These are phyloP conservation scores for Trematosphaeria pertusa DNA, from an alignment of 2,329 filamentous ascomycete genomes.

Conservation along the genomic window DNA sequence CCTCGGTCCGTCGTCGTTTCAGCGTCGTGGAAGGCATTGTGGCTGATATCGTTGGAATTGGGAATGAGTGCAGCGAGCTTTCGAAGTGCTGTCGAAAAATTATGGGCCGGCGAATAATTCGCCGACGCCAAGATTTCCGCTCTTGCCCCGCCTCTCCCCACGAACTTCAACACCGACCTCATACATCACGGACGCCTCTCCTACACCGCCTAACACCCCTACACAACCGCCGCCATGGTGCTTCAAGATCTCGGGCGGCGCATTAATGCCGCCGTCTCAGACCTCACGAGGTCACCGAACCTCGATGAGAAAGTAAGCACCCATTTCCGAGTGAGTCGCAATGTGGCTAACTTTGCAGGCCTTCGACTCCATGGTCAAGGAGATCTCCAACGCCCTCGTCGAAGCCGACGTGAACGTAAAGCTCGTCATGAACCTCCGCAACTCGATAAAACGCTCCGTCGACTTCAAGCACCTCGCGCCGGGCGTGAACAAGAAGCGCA, in stretches of 20 bases:
- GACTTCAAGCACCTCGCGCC: conserved; percentile 94
- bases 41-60: conserved; percentile 17
- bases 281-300: conserved; percentile 89
- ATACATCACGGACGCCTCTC: conserved; percentile 17
- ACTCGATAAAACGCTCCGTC: conserved; percentile 87
- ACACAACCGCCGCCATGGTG: conserved; percentile 71
- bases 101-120: conserved; percentile 32
- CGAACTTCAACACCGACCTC: too few relatives aligned
- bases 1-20: conserved; percentile 66
- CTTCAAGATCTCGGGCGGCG: conserved; percentile 98
- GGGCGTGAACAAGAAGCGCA: conserved; percentile 95
- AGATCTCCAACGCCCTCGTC: conserved; percentile 93
- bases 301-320: conserved; percentile 86
- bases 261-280: conserved; percentile 95
- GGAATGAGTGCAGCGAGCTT: conserved; percentile 19
- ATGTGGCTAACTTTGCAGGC: conserved; percentile 65
- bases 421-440: conserved; percentile 88
- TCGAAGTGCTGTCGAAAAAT: conserved; percentile 23
- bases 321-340: conserved; percentile 9
- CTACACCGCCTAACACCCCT: conserved; percentile 8
- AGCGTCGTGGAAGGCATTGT: conserved; percentile 49
- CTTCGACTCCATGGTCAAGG: conserved; percentile 97
- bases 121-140: conserved; percentile 37
- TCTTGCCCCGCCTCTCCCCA: conserved; percentile 16
- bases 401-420: conserved; percentile 98